A percentile compares a stretch with the other conserved stretches of the same genome.
These are phyloP conservation scores for Schizophyllum amplum DNA, from an alignment of 1,284 basidiomycete species.

Conservation along the genomic window DNA sequence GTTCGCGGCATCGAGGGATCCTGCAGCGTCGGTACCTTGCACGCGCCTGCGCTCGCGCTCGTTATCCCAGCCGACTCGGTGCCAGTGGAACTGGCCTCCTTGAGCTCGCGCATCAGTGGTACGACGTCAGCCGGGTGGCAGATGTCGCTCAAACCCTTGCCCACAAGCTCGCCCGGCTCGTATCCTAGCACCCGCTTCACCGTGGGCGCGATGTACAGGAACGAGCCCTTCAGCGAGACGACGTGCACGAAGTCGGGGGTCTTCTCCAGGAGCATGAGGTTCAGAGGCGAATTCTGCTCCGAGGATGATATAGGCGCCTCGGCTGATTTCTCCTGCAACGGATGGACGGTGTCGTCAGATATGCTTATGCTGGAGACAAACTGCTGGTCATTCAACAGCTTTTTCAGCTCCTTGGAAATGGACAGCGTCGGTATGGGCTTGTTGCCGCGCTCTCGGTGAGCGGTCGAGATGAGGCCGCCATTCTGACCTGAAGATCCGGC, in stretches of 20 bases:
- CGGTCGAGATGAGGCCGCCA: slow-evolving; percentile 17
- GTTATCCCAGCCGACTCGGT: not conserved
- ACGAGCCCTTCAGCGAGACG: slow-evolving; percentile 73
- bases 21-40: not conserved
- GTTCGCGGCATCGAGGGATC: slow-evolving; percentile 4
- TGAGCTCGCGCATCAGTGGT: slow-evolving; percentile 87
- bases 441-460: not conserved
- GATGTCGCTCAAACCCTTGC: slow-evolving; percentile 67
- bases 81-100: slow-evolving; percentile 41
- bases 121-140: slow-evolving; percentile 88
- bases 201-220: slow-evolving; percentile 87
- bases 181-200: slow-evolving; percentile 73
- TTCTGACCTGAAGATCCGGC: not conserved
- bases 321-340: slow-evolving; percentile 1
- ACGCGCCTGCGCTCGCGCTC: not conserved
- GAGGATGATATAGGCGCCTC: slow-evolving; percentile 6
- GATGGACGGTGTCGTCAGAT: slow-evolving; percentile 8
- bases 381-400: slow-evolving; percentile 20
- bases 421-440: slow-evolving; percentile 17
- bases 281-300: slow-evolving; percentile 40
- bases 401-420: slow-evolving; percentile 26
- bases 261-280: slow-evolving; percentile 62
- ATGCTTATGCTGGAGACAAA: slow-evolving; percentile 12
- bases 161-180: slow-evolving; percentile 75
- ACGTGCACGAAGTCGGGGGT: slow-evolving; percentile 82